Base-by-base conservation (phyloP, 2,329 filamentous ascomycete species). In the Colletotrichum sp. region DNA sequence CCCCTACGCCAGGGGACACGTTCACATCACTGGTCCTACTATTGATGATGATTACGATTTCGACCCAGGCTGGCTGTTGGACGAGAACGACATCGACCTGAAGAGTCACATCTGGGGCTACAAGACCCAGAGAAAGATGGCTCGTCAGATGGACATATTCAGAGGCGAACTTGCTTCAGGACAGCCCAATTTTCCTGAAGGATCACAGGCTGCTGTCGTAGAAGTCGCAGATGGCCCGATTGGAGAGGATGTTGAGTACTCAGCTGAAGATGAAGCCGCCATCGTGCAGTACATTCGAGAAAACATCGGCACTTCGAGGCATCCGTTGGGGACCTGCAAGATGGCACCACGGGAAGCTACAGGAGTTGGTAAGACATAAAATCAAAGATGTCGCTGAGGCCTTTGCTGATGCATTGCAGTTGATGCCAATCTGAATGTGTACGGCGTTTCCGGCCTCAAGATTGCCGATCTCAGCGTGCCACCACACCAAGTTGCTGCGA, bases 91-190 rank as follows among this genome's bases (percentile, higher is more conserved):
- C 5, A 82, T 91, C n/a, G 92, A 93, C 79, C 61, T 93, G 36
- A 90, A 90, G 81, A 91, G 89, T 78, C 89, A 91, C 22, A 79
- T 92, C 6, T 93, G 92, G 91, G 88, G 86, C 0, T 94, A 94
- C 85, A 94, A 94, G 82, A 90, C 89, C 78, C 86, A 88, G 22
- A 90, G 92, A 3, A 91, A 93, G 80, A 89, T 94, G 71, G 86
- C 88, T 65, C 88, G 92, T 5, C 88, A 91, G 4, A 90, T 91
- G 79, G 81, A 85, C 2, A 87, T 88, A 78, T 93, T 90, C 81
- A 81, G 87, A 73, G 85, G 90, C 78, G 86, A 90, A 79, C 48
- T 87, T 3, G 81, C 83, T 5, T 75, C 81, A 4, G 81, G 84
- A 0, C 87, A 89, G 61, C 89, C 89, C 2, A 80, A 81, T 8